These are phyloP conservation scores for Bjerkandera adusta DNA, from an alignment of 1,284 basidiomycete species.

Conservation along the genomic window DNA sequence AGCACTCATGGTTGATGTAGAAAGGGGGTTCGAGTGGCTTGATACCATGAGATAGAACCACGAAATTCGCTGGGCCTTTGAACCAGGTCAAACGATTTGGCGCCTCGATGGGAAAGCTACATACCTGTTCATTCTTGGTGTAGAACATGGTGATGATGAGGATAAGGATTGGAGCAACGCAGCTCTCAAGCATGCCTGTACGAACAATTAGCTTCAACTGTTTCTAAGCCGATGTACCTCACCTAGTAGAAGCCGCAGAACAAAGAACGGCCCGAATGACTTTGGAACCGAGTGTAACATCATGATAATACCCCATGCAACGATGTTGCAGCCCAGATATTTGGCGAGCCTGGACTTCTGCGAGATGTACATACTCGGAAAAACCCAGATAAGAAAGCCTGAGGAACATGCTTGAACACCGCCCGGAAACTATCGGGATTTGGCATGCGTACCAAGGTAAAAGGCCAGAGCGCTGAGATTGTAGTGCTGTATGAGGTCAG, in stretches of 20 bases:
- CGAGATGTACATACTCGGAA: conserved; percentile 65
- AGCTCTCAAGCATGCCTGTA: conserved; percentile 63
- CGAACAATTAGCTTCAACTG: not conserved
- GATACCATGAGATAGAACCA: conserved; percentile 70
- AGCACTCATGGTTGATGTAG: no score
- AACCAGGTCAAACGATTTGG: not conserved
- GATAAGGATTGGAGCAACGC: conserved; percentile 61
- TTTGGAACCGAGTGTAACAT: conserved; percentile 59
- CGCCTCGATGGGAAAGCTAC: conserved; percentile 10
- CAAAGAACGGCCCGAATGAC: conserved; percentile 61
- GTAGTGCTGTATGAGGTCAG: no score
- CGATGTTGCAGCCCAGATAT: conserved; percentile 60
- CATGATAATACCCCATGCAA: conserved; percentile 59
- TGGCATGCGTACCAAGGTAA: conserved; percentile 51
- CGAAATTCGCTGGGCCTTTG: conserved; percentile 55
- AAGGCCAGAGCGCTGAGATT: conserved; percentile 68
- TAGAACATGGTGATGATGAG: conserved; percentile 69
- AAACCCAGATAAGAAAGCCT: conserved; percentile 65
- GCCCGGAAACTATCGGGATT: no score
- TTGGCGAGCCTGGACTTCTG: conserved; percentile 61
- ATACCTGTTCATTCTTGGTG: conserved; percentile 64
- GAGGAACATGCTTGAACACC: no score
- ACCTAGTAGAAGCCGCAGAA: conserved; percentile 60
- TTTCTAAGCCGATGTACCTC: conserved; percentile 12
- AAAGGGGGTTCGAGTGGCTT: no score